Evolutionary conservation across 1,284 basidiomycete genomes (phyloP).

Genomic region (Coriolopsis trogii): DNA sequence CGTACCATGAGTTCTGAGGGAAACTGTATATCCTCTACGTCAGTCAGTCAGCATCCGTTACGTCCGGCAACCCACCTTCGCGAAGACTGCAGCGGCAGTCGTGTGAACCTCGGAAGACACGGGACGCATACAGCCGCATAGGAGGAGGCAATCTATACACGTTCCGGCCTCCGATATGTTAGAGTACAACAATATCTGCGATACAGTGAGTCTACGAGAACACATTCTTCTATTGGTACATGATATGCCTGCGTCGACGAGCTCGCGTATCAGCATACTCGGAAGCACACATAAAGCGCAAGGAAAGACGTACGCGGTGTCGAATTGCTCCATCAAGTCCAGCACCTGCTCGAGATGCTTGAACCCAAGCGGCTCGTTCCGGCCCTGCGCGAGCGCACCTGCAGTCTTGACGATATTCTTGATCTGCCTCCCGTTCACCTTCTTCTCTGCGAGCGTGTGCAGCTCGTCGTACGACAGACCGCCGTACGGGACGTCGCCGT

Average conservation of each 20-base stretch:
- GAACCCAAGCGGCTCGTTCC: conserved; percentile 47
- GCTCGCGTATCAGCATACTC: not conserved
- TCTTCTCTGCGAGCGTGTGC: conserved; percentile 47
- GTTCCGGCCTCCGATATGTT: not conserved
- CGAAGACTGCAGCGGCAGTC: not conserved
- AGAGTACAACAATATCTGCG: not conserved
- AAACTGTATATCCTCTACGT: not conserved
- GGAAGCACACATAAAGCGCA: not conserved
- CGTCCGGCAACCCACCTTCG: conserved; percentile 1
- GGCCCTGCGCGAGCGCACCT: conserved; percentile 54
- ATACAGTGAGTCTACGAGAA: not conserved
- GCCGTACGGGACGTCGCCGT: conserved; percentile 34
- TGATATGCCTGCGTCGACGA: conserved; percentile 20
- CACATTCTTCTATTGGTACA: conserved; percentile 28
- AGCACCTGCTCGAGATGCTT: conserved; percentile 57
- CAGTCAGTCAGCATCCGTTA: conserved; percentile 7
- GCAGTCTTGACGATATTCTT: conserved; percentile 69
- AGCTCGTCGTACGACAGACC: conserved; percentile 47
- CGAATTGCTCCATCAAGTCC: conserved; percentile 64
- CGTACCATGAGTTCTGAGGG: conserved; percentile 1
- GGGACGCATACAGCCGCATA: no score
- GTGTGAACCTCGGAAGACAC: not conserved
- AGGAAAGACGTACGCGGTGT: conserved; percentile 43
- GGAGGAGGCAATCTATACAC: no score
- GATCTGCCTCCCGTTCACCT: conserved; percentile 64